phyloP scores from a whole-genome alignment of 2,329 filamentous ascomycete genomes.

The Neofusicoccum laricinum region DNA sequence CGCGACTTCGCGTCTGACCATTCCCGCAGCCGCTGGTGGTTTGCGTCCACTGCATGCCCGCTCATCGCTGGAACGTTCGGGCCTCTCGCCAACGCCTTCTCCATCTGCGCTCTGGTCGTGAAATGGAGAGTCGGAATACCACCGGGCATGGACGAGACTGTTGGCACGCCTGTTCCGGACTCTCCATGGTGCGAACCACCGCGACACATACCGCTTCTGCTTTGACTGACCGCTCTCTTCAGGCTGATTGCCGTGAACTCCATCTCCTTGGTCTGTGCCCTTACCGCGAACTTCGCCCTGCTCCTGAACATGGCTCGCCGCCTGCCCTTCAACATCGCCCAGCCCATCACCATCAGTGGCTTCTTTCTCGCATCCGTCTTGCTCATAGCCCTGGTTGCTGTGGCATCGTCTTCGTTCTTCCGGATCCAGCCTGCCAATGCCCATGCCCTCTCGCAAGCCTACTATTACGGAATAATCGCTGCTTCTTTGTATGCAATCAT shows the following conservation, averaged over 20 bases:
- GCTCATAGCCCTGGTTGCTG: conserved; percentile 51
- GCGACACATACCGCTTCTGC: background rate
- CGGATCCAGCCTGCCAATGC: conserved; percentile 40
- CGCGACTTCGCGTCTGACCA: background rate
- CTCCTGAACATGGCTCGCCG: conserved; percentile 60
- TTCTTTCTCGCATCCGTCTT: conserved; percentile 55
- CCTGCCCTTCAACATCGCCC: conserved; percentile 54
- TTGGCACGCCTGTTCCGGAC: conserved; percentile 49
- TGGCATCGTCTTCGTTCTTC: conserved; percentile 45
- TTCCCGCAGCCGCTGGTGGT: conserved; percentile 54
- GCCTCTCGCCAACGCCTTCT: conserved; percentile 55
- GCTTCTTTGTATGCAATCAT: conserved; percentile 57
- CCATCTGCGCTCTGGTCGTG: conserved; percentile 54
- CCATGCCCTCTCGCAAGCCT: conserved; percentile 54
- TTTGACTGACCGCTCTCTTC: background rate
- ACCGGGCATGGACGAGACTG: conserved; percentile 41
- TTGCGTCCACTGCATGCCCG: conserved; percentile 58
- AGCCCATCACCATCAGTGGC: conserved; percentile 60
- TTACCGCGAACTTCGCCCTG: conserved; percentile 54
- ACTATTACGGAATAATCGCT: conserved; percentile 60
- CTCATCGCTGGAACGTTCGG: conserved; percentile 56
- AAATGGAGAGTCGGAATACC: conserved; percentile 56
- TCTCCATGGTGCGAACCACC: conserved; percentile 47
- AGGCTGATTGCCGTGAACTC: conserved; percentile 56
- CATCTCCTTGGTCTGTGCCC: conserved; percentile 52